Evolutionary conservation across 345 rosid genomes (phyloP).

Genomic region (Brassica nigra): DNA sequence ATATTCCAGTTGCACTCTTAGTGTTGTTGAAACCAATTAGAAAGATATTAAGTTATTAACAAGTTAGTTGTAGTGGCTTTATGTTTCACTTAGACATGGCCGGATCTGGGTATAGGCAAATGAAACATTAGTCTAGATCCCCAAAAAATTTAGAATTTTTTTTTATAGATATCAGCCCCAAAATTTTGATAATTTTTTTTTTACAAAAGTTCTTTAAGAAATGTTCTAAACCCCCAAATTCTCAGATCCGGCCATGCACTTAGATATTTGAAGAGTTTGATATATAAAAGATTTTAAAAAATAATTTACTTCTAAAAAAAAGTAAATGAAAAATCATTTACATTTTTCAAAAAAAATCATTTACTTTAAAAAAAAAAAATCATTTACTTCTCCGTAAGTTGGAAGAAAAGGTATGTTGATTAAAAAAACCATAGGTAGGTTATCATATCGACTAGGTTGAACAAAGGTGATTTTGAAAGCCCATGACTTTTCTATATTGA

Average conservation of each 20-base stretch:
- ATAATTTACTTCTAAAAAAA: neutral
- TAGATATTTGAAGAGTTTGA: neutral
- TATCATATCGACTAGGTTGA: neutral
- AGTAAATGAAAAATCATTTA: too few relatives aligned
- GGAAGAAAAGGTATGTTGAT: neutral
- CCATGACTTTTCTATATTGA: slow-evolving; percentile 2
- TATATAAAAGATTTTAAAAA: too few relatives aligned
- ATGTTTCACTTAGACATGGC: neutral
- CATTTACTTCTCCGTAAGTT: neutral
- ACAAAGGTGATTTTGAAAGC: neutral
- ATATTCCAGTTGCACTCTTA: too few relatives aligned
- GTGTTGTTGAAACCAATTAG: neutral
- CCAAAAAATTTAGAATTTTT: too few relatives aligned
- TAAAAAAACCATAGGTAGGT: neutral
- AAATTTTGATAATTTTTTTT: too few relatives aligned
- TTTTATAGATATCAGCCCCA: too few relatives aligned
- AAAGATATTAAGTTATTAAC: neutral
- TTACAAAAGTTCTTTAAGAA: too few relatives aligned
- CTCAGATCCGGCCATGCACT: too few relatives aligned
- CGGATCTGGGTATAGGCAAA: too few relatives aligned
- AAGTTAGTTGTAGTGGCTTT: neutral
- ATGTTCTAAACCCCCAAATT: too few relatives aligned
- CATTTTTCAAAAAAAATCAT: too few relatives aligned
- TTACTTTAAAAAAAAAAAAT: neutral
- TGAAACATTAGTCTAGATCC: too few relatives aligned